phyloP scores from a whole-genome alignment of 805 yeast genomes.

The Candida sphagnicola region DNA sequence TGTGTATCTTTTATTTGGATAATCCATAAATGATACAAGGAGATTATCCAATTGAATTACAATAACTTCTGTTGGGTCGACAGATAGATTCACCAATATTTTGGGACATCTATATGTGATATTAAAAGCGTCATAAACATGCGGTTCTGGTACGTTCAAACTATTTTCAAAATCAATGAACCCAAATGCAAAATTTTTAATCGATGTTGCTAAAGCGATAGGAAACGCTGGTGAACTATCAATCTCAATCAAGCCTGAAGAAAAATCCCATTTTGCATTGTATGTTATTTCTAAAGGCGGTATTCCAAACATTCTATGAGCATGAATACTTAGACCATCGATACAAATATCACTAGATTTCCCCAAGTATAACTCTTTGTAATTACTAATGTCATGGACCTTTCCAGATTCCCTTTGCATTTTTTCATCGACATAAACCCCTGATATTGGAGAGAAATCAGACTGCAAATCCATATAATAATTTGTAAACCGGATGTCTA shows the following conservation, averaged over 20 bases:
- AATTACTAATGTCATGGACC: constrained; percentile 20
- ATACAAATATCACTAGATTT: constrained; percentile 38
- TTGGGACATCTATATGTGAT: constrained; percentile 53
- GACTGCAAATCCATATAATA: constrained; percentile 92
- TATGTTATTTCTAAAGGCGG: constrained; percentile 89
- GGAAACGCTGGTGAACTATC: constrained; percentile 48
- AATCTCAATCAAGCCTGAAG: constrained; percentile 53
- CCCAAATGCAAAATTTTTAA: constrained; percentile 54
- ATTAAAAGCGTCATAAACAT: constrained; percentile 65
- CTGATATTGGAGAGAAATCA: constrained; percentile 56
- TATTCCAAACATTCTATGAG: constrained; percentile 89
- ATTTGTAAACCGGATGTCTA: constrained; percentile 82
- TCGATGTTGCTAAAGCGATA: constrained; percentile 37
- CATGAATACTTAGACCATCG: constrained; percentile 65
- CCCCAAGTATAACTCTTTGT: constrained; percentile 13
- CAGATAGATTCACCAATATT: constrained; percentile 36
- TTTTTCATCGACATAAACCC: constrained; percentile 24
- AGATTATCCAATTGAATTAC: constrained; percentile 17
- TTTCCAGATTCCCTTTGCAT: constrained; percentile 19
- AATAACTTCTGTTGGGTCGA: constrained; percentile 5
- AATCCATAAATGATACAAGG: constrained; percentile 55
- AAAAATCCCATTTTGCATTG: constrained; percentile 86
- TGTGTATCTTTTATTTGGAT: constrained; percentile 64
- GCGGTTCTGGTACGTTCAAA: constrained; percentile 51
- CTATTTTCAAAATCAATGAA: constrained; percentile 75